Evolutionary conservation across 345 rosid genomes (phyloP).

Genomic region (Streptanthus diversifolius): DNA sequence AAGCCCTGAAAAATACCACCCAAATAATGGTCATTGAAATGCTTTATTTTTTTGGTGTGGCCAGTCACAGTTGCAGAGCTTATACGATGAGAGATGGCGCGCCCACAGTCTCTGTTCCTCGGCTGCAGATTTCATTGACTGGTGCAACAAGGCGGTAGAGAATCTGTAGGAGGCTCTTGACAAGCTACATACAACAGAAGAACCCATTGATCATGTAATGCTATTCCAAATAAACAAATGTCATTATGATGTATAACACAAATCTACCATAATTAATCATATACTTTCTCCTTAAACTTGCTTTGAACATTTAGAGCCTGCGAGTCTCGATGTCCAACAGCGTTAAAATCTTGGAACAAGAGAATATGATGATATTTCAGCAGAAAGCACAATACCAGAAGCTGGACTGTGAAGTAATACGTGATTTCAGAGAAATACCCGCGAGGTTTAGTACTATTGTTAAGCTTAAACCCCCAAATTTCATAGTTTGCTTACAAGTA

Average conservation of each 20-base stretch:
- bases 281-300: background rate
- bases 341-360: background rate
- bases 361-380: no score
- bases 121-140: background rate
- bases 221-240: background rate
- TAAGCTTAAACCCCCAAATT: background rate
- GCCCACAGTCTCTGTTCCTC: background rate
- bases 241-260: background rate
- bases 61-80: background rate
- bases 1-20: background rate
- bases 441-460: background rate
- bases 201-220: slow-evolving; percentile 11
- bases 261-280: background rate
- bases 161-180: slow-evolving; percentile 10
- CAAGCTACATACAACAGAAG: slow-evolving; percentile 13
- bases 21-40: background rate
- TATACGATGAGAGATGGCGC: background rate
- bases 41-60: background rate
- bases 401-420: slow-evolving; percentile 3
- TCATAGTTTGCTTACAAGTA: no score
- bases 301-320: background rate
- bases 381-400: slow-evolving; percentile 6
- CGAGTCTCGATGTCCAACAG: background rate
- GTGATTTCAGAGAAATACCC: background rate
- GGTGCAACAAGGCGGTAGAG: slow-evolving; percentile 5